Conservation (phyloP, 768 basidiomycete species). For the Psilocybe tampanensis region DNA sequence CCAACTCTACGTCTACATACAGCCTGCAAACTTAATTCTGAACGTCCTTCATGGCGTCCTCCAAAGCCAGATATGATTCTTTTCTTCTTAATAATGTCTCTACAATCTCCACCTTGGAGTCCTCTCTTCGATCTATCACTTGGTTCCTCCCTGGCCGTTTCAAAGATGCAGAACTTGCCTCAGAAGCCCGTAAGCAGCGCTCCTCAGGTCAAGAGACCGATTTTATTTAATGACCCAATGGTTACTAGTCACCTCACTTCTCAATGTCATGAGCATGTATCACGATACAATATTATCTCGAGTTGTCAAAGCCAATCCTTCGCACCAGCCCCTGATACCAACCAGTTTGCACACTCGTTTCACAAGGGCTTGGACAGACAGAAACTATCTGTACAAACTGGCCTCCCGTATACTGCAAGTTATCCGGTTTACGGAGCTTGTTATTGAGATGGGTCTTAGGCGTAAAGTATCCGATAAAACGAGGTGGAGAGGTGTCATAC, state of each 20-base stretch:
- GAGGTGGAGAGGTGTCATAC: conserved; percentile 76
- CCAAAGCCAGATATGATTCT: conserved; percentile 74
- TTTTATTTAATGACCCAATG: conserved; percentile 8
- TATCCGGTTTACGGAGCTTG: conserved; percentile 78
- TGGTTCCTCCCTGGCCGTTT: conserved; percentile 97
- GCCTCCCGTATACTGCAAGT: conserved; percentile 74
- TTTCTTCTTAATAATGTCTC: conserved; percentile 86
- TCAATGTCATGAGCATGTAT: conserved; percentile 90
- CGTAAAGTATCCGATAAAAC: conserved; percentile 65
- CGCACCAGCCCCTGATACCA: conserved; percentile 75
- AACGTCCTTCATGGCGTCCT: conserved; percentile 53
- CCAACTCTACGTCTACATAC: conserved; percentile 22
- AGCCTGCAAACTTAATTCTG: conserved; percentile 1
- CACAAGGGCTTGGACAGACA: conserved; percentile 84
- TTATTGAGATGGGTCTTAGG: conserved; percentile 87
- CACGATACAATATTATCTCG: conserved; percentile 89
- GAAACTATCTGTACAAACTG: conserved; percentile 73
- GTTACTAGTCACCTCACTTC: conserved; percentile 74
- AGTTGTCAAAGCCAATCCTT: conserved; percentile 63
- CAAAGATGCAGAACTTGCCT: conserved; percentile 95
- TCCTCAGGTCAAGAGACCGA: conserved; percentile 3
- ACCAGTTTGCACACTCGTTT: conserved; percentile 83
- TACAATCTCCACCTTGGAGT: conserved; percentile 87
- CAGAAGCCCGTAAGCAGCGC: conserved; percentile 82
- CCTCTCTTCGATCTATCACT: conserved; percentile 83